A percentile compares a stretch with the other conserved stretches of the same genome.
Conservation (phyloP, 306 rosid genomes). For the Vigna hirtella region DNA sequence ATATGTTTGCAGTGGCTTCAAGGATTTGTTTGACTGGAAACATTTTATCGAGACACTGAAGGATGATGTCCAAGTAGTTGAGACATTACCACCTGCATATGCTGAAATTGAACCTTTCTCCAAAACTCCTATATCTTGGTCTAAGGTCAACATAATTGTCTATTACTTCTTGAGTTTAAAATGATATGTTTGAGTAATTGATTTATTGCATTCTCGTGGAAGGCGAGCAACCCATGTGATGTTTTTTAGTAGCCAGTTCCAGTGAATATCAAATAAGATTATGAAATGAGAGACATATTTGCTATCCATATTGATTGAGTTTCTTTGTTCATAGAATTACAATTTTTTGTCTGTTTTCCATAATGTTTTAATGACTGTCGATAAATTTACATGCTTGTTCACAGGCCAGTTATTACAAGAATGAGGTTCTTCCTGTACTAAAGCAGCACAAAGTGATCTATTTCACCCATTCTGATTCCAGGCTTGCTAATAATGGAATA, state of each 20-base stretch:
- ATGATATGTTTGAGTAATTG: not conserved
- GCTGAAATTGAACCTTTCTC: conserved; percentile 69
- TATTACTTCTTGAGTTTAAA: not conserved
- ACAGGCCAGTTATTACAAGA: conserved; percentile 18
- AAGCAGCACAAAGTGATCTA: conserved; percentile 27
- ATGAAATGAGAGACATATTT: not conserved
- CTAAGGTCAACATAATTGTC: conserved; percentile 10
- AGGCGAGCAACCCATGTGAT: not conserved
- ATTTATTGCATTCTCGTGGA: not conserved
- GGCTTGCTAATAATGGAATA: conserved; percentile 27
- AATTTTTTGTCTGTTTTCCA: not conserved
- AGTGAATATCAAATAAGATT: not conserved
- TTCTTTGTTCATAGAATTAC: not conserved
- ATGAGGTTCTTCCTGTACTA: conserved; percentile 15
- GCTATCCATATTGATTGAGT: not conserved
- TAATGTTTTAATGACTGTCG: not conserved
- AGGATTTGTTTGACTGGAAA: conserved; percentile 86
- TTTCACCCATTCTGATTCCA: conserved; percentile 26
- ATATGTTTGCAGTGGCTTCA: conserved; percentile 72
- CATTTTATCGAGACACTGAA: conserved; percentile 72
- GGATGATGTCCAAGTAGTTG: conserved; percentile 78
- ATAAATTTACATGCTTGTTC: conserved; percentile 1
- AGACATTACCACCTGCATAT: conserved; percentile 67
- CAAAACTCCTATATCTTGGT: conserved; percentile 24
- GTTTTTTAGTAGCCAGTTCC: not conserved